Evolutionary conservation across 768 basidiomycete species (phyloP).

Genomic region (Naganishia kalamii): DNA sequence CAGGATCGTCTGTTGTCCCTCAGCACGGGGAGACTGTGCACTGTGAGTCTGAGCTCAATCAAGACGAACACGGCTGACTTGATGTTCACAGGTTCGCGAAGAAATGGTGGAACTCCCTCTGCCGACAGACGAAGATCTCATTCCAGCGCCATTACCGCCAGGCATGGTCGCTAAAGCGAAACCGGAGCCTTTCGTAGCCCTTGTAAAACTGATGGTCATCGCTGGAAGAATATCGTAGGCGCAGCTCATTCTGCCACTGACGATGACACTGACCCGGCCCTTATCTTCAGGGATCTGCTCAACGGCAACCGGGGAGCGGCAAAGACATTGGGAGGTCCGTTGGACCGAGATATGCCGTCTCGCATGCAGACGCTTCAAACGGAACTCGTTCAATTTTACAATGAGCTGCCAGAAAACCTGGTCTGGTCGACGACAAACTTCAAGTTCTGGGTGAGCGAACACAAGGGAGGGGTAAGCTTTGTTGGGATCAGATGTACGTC

Average conservation of each 20-base stretch:
- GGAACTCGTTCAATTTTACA: conserved; percentile 36
- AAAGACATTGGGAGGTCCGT: conserved; percentile 34
- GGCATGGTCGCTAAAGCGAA: conserved; percentile 23
- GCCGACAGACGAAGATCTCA: conserved; percentile 40
- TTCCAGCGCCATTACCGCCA: conserved; percentile 36
- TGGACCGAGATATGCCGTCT: conserved; percentile 29
- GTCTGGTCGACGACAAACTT: conserved; percentile 42
- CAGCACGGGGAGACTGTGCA: conserved; percentile 25
- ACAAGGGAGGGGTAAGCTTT: conserved; percentile 20
- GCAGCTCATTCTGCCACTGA: background rate
- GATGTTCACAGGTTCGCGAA: conserved; percentile 35
- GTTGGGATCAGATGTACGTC: background rate
- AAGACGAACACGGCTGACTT: conserved; percentile 20
- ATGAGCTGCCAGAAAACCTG: conserved; percentile 33
- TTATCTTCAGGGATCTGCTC: conserved; percentile 15
- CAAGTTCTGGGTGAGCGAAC: conserved; percentile 23
- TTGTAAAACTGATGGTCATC: conserved; percentile 43
- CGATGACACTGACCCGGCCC: background rate
- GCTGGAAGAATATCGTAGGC: conserved; percentile 41
- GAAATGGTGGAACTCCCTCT: conserved; percentile 43
- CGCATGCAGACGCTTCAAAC: conserved; percentile 33
- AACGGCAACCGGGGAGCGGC: conserved; percentile 40
- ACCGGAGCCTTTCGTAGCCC: conserved; percentile 38
- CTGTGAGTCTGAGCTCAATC: background rate
- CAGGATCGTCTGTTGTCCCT: conserved; percentile 43